Percentiles rank a stretch among this genome's conserved stretches.
These are phyloP conservation scores for Purpureocillium lavendulum DNA, from an alignment of 2,329 filamentous ascomycete genomes.

Conservation along the genomic window DNA sequence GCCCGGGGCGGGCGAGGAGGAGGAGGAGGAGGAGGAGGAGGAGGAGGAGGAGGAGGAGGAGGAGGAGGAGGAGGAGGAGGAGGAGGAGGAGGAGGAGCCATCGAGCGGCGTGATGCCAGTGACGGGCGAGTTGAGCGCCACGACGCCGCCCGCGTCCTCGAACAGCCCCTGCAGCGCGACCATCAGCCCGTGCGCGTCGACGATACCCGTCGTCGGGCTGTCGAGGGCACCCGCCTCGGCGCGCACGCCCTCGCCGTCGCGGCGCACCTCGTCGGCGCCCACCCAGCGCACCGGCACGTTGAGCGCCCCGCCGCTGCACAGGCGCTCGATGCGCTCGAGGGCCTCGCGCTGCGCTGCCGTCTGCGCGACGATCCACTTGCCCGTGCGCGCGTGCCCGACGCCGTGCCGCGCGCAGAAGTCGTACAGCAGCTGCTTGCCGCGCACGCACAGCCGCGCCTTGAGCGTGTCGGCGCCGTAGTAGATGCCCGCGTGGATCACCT, in stretches of 20 bases:
- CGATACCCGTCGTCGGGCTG: constrained; percentile 77
- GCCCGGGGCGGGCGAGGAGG: constrained; percentile 27
- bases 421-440: constrained; percentile 71
- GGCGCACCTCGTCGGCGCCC: constrained; percentile 47
- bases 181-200: constrained; percentile 85
- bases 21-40: too few relatives aligned
- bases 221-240: constrained; percentile 71
- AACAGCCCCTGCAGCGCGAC: constrained; percentile 67
- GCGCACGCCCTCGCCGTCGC: constrained; percentile 66
- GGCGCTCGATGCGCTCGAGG: constrained; percentile 41
- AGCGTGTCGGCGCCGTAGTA: constrained; percentile 74
- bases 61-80: too few relatives aligned
- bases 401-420: constrained; percentile 57
- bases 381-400: constrained; percentile 66
- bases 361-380: constrained; percentile 96
- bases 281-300: constrained; percentile 68
- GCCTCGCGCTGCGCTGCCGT: constrained; percentile 59
- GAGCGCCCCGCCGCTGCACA: constrained; percentile 26
- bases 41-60: too few relatives aligned
- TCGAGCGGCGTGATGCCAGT: constrained; percentile 44
- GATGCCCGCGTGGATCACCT: constrained; percentile 92
- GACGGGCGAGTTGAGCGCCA: constrained; percentile 63
- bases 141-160: constrained; percentile 66
- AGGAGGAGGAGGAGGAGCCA: not conserved
- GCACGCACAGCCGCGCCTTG: constrained; percentile 77